Evolutionary conservation across 495 filamentous ascomycete species (phyloP).

Genomic region (Baudoinia panamericana): DNA sequence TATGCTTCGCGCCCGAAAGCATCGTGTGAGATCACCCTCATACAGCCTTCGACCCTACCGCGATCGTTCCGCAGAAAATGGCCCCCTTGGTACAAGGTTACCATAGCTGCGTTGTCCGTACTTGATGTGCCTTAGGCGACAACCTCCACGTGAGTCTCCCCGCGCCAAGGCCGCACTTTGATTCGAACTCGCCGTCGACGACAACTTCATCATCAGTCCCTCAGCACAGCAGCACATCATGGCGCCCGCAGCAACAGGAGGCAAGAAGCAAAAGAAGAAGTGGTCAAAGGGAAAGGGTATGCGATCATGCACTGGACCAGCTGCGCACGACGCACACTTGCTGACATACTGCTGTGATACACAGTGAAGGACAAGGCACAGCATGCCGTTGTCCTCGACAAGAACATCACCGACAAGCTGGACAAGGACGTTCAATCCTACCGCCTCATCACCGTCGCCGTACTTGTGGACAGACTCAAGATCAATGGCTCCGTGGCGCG

Average conservation of each 20-base stretch:
- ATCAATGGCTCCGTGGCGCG: slow-evolving; percentile 97
- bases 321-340: slow-evolving; percentile 11
- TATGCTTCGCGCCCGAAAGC: not conserved
- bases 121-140: not conserved
- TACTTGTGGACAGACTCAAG: slow-evolving; percentile 98
- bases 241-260: slow-evolving; percentile 49
- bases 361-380: slow-evolving; percentile 99
- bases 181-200: not conserved
- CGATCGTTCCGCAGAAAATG: too few relatives aligned
- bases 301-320: slow-evolving; percentile 21
- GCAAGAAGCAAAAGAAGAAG: slow-evolving; percentile 99
- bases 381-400: slow-evolving; percentile 74
- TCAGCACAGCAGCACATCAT: slow-evolving; percentile 8
- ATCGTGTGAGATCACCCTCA: too few relatives aligned
- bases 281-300: slow-evolving; percentile 99
- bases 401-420: slow-evolving; percentile 57
- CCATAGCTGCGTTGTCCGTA: too few relatives aligned
- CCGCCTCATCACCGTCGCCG: slow-evolving; percentile 97
- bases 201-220: slow-evolving; percentile 2
- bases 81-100: too few relatives aligned
- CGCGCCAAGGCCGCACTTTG: slow-evolving; percentile 6
- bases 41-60: too few relatives aligned
- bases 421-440: slow-evolving; percentile 99
- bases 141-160: not conserved
- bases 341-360: slow-evolving; percentile 13